Evolutionary conservation across 352 stramenopile genomes (phyloP), one percentile per base, ranked within the genome.

Genomic region (Ophiocytium majus): DNA sequence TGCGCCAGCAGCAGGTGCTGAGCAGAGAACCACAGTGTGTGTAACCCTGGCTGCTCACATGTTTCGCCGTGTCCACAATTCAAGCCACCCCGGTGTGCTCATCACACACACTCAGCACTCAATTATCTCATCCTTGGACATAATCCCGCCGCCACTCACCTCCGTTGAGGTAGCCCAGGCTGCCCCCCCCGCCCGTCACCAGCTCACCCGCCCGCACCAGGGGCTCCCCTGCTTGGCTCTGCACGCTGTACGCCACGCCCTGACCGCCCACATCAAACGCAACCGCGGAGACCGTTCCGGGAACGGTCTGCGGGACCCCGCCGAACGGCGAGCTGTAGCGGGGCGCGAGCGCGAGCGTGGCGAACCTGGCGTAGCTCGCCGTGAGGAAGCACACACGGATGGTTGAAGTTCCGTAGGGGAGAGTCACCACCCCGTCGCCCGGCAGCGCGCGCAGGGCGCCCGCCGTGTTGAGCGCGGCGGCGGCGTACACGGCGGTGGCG

Each of bases 241-340:
- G 66, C 32, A 32, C 75, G 5, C 49, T 81, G 36, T 81, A 81
- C 50, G 75, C 31, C 28, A 81, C 1, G 17, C 75, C 75, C 35
- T 1, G 1, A 9, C 75, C 75, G 28, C 75, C 75, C 23, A 31
- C 5, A 81, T 81, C 75, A 81, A 81, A 81, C 1, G 14, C 49
- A 0, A 17, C 17, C 31, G 75, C 75, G 10, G 49, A 10, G 50
- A 81, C 32, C n/a, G 37, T 81, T 23, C 75, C 75, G 49, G 75
- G 75, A 14, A 81, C 17, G 50, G 50, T 5, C 9, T 36, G 19
- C 1, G 10, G 32, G 35, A 36, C 32, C 10, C 75, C 75, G 34
- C 17, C 17, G 34, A 17, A 76, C 5, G 64, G 31, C 19, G 57
- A 19, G 64, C 31, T 17, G 5, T 76, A 17, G 17, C 5, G 5